Base-by-base conservation (phyloP, 495 filamentous ascomycete species). In the Durotheca rogersii region DNA sequence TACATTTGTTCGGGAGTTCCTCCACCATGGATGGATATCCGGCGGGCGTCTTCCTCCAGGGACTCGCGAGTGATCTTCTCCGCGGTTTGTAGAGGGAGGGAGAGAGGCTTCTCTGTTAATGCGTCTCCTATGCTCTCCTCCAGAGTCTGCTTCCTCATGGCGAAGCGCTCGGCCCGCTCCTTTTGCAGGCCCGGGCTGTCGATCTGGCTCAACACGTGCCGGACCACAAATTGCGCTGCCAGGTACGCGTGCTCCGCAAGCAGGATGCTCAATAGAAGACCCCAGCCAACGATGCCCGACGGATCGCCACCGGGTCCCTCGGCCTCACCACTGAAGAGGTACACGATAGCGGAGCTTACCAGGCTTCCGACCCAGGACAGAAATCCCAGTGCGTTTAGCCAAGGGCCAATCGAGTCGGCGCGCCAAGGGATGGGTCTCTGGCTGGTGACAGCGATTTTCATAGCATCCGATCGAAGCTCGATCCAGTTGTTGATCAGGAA, bases 401-500 rank as follows among this genome's bases (percentile, higher is more conserved):
- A 98, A 1, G 93, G 91, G 0, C 93, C 93, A 56, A 98, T 98
- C 2, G 87, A 90, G 66, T 97, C 94, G 1, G 88, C 85, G 10
- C 93, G 83, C 67, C 83, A 83, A 0, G 93, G 93, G 9, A 85
- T 87, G 0, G 93, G 94, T 7, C 93, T 80, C 56, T 89, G 86
- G 77, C 88, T 92, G 66, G 90, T 87, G 43, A 88, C 72, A 56
- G 90, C 90, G 53, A 98, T 98, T 62, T 98, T 98, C 68, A 91
- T 80, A 11, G 95, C 92, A 53, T 98, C 93, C 16, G 87, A 87
- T 18, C 93, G 87, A 10, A 96, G 80, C 58, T 98, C 94, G 40
- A 98, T 64, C 93, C 93, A 98, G 72, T 98, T 93, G 68, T 96
- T 96, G 68, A 94, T 73, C 7, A 96, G 70, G 77, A 97, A 98